Evolutionary conservation across 441 rosid species (phyloP), one percentile per base, ranked within the genome.

Genomic region (Populus hybrid): DNA sequence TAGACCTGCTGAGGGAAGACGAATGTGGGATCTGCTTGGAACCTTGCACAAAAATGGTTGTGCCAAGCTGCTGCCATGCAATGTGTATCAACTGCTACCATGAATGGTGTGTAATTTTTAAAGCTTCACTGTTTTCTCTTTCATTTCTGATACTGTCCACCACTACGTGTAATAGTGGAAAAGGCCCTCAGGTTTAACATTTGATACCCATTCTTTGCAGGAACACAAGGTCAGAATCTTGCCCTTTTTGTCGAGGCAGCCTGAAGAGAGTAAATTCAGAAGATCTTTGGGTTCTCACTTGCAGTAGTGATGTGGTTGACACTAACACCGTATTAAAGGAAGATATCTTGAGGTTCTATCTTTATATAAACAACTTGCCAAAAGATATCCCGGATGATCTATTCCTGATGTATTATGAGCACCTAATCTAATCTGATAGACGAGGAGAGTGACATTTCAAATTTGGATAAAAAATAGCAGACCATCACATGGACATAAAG

Each of bases 221-320:
- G 98, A 91, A 90, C 82, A 88, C 84, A 9, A 94, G 89, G 73
- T 94, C 95, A 0, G 97, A 91, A 88, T 94, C 98, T 16, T 94
- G 97, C 76, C 98, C 98, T 16, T 91, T 93, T 76, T 94, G 97
- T 78, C 88, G 95, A 3, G 96, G 97, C 6, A 91, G 88, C 79
- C 78, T 94, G 54, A 93, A 89, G 86, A 90, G 98, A 69, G 98
- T 94, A n/a, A 88, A 91, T 63, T 93, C 97, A 30, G 32, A 30
- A 30, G 32, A 30, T 30, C 32, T 30, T 3, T 30, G 32, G 32
- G 32, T 30, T 30, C 88, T 94, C 70, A 91, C 94, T 0, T 86
- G 93, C 77, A 84, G 81, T 14, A 90, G 82, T 16, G 97, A 94
- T 73, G 92, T 94, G 72, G 93, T 90, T 24, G 98, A 93, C 83